phyloP scores from a whole-genome alignment of 352 stramenopile genomes.

The Phytophthora chlamydospora region DNA sequence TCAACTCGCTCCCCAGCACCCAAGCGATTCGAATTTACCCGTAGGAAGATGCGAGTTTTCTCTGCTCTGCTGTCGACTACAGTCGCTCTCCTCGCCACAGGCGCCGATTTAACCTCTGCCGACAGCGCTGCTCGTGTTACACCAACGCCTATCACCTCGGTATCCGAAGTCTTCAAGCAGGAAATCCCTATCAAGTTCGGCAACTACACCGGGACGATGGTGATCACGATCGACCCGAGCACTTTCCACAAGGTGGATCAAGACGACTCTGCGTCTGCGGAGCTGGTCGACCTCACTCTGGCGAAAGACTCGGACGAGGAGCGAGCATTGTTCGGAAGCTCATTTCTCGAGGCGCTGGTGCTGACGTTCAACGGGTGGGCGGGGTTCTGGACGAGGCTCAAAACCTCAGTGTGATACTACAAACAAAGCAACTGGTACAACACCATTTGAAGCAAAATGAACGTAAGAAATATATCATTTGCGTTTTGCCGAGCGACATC shows the following conservation, averaged over 20 bases:
- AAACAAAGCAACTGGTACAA: too few relatives aligned
- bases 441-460: too few relatives aligned
- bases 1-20: too few relatives aligned
- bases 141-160: neutral
- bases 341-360: too few relatives aligned
- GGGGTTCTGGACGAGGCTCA: too few relatives aligned
- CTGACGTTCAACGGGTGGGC: too few relatives aligned
- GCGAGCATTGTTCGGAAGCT: too few relatives aligned
- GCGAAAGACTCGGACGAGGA: too few relatives aligned
- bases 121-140: neutral
- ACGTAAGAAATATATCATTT: too few relatives aligned
- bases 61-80: neutral
- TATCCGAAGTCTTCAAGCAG: neutral
- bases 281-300: neutral
- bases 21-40: too few relatives aligned
- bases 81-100: neutral
- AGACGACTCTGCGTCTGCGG: neutral
- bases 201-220: conserved; percentile 1
- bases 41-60: neutral
- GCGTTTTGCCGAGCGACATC: too few relatives aligned
- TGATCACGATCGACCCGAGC: conserved; percentile 9
- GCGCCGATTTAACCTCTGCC: neutral
- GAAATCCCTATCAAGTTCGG: conserved; percentile 6
- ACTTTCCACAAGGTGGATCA: neutral
- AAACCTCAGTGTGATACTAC: too few relatives aligned